Evolutionary conservation across 2,329 filamentous ascomycete species (phyloP), one percentile per base, ranked within the genome.

Genomic region (Fusarium zealandicum): DNA sequence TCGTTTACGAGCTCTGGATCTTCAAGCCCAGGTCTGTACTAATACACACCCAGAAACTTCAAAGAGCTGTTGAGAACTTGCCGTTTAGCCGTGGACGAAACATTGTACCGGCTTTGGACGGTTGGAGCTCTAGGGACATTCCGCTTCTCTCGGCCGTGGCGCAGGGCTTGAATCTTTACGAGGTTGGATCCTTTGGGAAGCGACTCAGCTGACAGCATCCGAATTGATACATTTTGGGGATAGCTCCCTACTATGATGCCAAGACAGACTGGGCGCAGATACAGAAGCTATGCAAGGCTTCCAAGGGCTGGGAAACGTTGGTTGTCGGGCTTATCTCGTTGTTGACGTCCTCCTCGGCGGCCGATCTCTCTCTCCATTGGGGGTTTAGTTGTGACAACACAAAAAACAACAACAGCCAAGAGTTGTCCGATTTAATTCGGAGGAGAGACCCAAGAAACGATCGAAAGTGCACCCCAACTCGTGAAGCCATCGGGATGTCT

Each of bases 401-500:
- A n/a, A n/a, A n/a, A n/a, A n/a, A n/a, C n/a, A n/a, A n/a, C n/a
- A n/a, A n/a, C n/a, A n/a, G n/a, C n/a, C n/a, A n/a, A n/a, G n/a
- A n/a, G n/a, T n/a, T n/a, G n/a, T n/a, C n/a, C n/a, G n/a, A n/a
- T n/a, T 10, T 27, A 16, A 42, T 14, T 33, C 12, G 16, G 37
- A 20, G n/a, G 31, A 32, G n/a, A 35, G 14, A 6, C 6, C 6
- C 25, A 22, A 37, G n/a, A 39, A 28, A 25, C 33, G 22, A 22
- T 9, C 16, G 10, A 7, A 17, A 20, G 27, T 37, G 6, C 17
- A 30, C 40, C 17, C 4, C 9, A 36, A 22, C n/a, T 32, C 39
- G n/a, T 56, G 51, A 22, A 52, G 36, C 33, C 59, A 62, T 54
- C 59, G 47, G 48, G 16, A 20, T 20, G 43, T 20, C 39, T 20